Evolutionary conservation across 1,139 yeast genomes (phyloP), one percentile per base, ranked within the genome.

Genomic region (Suzukiozyma palmioleophila): DNA sequence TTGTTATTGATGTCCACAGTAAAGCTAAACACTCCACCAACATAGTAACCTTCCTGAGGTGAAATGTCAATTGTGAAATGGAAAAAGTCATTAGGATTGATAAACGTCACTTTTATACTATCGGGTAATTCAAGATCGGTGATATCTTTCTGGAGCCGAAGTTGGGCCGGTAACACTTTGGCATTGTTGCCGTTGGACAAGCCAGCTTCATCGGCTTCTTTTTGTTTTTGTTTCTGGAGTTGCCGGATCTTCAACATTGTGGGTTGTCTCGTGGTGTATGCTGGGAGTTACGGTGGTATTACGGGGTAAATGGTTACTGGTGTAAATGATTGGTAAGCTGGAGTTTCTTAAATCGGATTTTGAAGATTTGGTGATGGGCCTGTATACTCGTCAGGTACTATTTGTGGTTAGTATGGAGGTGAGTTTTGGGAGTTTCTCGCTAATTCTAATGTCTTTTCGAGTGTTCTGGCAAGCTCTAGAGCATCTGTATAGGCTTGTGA

Each of bases 41-140:
- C 62, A 59, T 90, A 92, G 57, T 75, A 78, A 11, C 97, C 97
- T 52, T 84, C 89, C 47, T 79, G 84, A 1, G 98, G 97, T 26
- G 54, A 59, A 15, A 90, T 74, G 10, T 56, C 53, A 14, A 92
- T 71, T 35, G 70, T 66, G 50, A 90, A 81, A 44, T 75, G 68
- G 75, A 83, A 78, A 39, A 79, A 62, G 53, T 79, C 78, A 21
- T 69, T 66, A 5, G 81, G 70, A 45, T 80, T 67, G 2, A 84
- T 77, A 45, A 82, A 78, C 12, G 59, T 63, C 11, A 85, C 62
- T 45, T 69, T 59, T 54, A 85, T 82, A 8, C 82, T 79, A 21
- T 73, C 58, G 10, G 95, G 94, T 37, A 85, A 64, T 40, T 81
- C 81, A 35, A 87, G 65, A 54, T 82, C 87, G 7, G 83, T 73